A percentile compares a stretch with the other conserved stretches of the same genome.
These are phyloP conservation scores for Angomonas ambiguus DNA, from an alignment of 208 protist genomes.

Conservation along the genomic window DNA sequence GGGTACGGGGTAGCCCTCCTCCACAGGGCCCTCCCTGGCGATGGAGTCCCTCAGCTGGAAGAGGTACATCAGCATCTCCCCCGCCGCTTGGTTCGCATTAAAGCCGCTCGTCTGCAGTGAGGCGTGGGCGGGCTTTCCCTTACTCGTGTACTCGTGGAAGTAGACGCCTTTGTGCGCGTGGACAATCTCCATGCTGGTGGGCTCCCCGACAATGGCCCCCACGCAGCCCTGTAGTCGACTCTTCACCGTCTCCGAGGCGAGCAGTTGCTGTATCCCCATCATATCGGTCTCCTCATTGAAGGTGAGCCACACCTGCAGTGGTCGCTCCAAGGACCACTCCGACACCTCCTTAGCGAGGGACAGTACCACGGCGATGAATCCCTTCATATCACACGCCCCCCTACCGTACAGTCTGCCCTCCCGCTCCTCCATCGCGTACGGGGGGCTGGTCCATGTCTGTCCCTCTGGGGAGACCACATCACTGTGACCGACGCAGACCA, in stretches of 20 bases:
- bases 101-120: slow-evolving; percentile 39
- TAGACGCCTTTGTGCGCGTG: slow-evolving; percentile 49
- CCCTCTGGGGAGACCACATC: slow-evolving; percentile 40
- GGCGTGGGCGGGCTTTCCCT: slow-evolving; percentile 48
- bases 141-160: slow-evolving; percentile 21
- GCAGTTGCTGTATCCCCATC: slow-evolving; percentile 24
- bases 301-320: slow-evolving; percentile 28
- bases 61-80: slow-evolving; percentile 26
- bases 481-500: slow-evolving; percentile 37
- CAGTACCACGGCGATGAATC: slow-evolving; percentile 33
- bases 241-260: slow-evolving; percentile 8
- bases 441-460: slow-evolving; percentile 32
- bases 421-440: slow-evolving; percentile 17
- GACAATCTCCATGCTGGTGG: slow-evolving; percentile 37
- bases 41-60: slow-evolving; percentile 37
- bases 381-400: slow-evolving; percentile 47
- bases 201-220: slow-evolving; percentile 59
- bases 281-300: slow-evolving; percentile 32
- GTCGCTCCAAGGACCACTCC: slow-evolving; percentile 20
- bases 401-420: slow-evolving; percentile 13
- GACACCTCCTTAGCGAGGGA: slow-evolving; percentile 26
- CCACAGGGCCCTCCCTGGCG: slow-evolving; percentile 31
- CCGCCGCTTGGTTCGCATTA: slow-evolving; percentile 34
- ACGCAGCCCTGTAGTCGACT: slow-evolving; percentile 25
- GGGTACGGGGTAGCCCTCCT: slow-evolving; percentile 24